These are phyloP conservation scores for Entomortierella chlamydospora DNA, from an alignment of 192 early-diverging fungal genomes.

Conservation along the genomic window DNA sequence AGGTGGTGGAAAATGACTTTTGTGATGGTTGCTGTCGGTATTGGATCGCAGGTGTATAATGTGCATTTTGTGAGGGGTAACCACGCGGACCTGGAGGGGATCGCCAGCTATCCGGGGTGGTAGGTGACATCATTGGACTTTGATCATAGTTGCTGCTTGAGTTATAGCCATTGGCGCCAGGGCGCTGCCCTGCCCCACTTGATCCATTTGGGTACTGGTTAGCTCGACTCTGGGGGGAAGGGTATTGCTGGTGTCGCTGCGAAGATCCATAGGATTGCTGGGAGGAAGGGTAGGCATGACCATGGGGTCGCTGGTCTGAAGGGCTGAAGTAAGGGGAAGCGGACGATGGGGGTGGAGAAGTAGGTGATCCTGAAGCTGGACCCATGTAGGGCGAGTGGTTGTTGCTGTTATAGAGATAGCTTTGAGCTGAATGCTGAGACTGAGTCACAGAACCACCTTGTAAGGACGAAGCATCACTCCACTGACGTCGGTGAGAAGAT, in stretches of 20 bases:
- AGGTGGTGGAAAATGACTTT: constrained; percentile 5
- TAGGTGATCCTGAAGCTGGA: constrained; percentile 25
- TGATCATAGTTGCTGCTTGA: constrained; percentile 24
- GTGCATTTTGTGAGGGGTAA: constrained; percentile 13
- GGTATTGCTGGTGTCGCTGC: constrained; percentile 14
- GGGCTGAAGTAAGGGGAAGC: constrained; percentile 23
- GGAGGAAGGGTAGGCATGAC: constrained; percentile 3
- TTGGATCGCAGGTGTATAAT: constrained; percentile 13
- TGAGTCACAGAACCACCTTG: constrained; percentile 18
- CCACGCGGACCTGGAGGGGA: constrained; percentile 46
- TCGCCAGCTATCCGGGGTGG: constrained; percentile 43
- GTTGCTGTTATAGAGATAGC: constrained; percentile 16
- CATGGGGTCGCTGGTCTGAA: constrained; percentile 12
- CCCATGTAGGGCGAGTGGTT: constrained; percentile 36
- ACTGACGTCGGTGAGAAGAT: constrained; percentile 40
- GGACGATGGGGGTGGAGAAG: constrained; percentile 28
- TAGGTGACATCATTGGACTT: constrained; percentile 49
- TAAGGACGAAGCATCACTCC: constrained; percentile 47
- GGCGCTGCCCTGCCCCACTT: neutral
- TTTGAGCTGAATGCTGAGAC: constrained; percentile 5
- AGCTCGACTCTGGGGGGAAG: constrained; percentile 10
- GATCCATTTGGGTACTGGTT: neutral
- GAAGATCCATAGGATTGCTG: constrained; percentile 17
- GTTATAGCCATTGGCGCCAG: constrained; percentile 19
- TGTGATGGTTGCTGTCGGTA: constrained; percentile 20